Evolutionary conservation across 768 basidiomycete species (phyloP).

Genomic region (Phylloporus arenicola): DNA sequence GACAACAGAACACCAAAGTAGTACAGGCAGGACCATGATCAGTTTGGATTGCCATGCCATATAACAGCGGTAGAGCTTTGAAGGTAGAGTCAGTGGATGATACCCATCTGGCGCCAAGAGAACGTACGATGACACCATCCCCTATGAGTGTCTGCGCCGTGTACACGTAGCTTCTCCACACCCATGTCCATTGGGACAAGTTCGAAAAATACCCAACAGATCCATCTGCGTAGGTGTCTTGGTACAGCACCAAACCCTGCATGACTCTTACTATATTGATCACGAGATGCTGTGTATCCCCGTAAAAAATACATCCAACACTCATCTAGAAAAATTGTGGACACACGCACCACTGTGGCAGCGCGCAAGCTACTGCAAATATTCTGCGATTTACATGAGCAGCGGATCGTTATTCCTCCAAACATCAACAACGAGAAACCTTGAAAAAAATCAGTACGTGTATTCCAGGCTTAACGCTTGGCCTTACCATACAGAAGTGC

Average conservation of each 20-base stretch:
- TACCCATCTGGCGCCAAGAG: not conserved
- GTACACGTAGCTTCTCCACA: constrained; percentile 11
- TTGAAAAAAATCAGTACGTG: too few relatives aligned
- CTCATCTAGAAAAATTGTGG: not conserved
- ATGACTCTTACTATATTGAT: constrained; percentile 13
- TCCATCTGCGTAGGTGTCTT: constrained; percentile 18
- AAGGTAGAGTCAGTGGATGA: not conserved
- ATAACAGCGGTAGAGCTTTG: constrained; percentile 18
- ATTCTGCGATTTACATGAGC: constrained; percentile 12
- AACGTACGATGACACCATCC: constrained; percentile 21
- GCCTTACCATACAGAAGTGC: too few relatives aligned
- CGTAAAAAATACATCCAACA: not conserved
- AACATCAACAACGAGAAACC: not conserved
- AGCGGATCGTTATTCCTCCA: constrained; percentile 9
- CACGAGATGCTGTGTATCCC: constrained; percentile 11
- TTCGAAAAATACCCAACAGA: constrained; percentile 21
- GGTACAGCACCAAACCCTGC: constrained; percentile 18
- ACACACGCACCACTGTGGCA: constrained; percentile 19
- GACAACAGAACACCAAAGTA: constrained; percentile 23
- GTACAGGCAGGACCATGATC: constrained; percentile 15
- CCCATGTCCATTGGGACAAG: constrained; percentile 18
- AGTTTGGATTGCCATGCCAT: not conserved
- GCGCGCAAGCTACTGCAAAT: constrained; percentile 14
- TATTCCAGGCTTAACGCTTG: too few relatives aligned
- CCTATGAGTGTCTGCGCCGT: constrained; percentile 16